Conservation (phyloP, 106 monocot species). For the Amphibolis antarctica region DNA sequence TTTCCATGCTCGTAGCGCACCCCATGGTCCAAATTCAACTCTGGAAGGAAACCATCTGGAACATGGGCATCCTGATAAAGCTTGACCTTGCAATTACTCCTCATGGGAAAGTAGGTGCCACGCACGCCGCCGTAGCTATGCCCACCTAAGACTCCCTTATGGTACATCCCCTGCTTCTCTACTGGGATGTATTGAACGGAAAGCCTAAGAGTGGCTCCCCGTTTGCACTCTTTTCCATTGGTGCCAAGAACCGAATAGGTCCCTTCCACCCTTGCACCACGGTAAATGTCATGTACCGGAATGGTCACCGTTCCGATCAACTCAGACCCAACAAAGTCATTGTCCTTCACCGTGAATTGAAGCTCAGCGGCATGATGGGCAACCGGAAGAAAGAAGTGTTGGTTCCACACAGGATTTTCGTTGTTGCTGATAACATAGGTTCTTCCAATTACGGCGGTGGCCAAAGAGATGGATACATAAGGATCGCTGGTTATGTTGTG, state of each 20-base stretch:
- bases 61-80: conserved; percentile 93
- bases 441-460: conserved; percentile 44
- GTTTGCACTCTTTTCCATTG: conserved; percentile 69
- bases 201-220: conserved; percentile 47
- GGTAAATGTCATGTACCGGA: conserved; percentile 41
- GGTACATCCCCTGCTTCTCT: conserved; percentile 44
- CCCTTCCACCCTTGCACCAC: conserved; percentile 56
- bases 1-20: conserved; percentile 54
- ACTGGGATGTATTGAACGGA: conserved; percentile 68
- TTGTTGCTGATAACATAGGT: conserved; percentile 76
- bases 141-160: conserved; percentile 40
- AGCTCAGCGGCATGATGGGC: conserved; percentile 65
- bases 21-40: conserved; percentile 37
- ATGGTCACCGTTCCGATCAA: conserved; percentile 64
- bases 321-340: conserved; percentile 67
- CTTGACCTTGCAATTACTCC: conserved; percentile 54
- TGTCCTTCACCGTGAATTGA: conserved; percentile 70
- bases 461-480: conserved; percentile 53
- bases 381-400: conserved; percentile 74
- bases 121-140: conserved; percentile 55
- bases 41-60: conserved; percentile 56
- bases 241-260: conserved; percentile 41
- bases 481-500: conserved; percentile 79
- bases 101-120: conserved; percentile 69
- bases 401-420: conserved; percentile 84